Conservation (phyloP, 192 early-diverging fungal genomes). For the Coemansia sp. region DNA sequence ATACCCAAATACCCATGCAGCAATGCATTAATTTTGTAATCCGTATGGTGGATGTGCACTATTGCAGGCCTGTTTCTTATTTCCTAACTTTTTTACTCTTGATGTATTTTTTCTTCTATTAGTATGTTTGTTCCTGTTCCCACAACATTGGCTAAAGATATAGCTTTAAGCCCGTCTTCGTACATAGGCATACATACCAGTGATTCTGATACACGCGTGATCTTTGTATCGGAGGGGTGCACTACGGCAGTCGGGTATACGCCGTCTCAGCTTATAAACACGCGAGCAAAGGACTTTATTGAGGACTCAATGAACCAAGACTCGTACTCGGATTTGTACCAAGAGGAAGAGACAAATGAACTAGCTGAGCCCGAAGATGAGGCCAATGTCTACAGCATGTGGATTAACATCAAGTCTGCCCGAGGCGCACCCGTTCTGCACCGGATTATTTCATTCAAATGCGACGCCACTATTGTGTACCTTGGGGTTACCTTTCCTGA, state of each 20-base stretch:
- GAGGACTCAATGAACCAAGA: constrained; percentile 19
- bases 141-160: neutral
- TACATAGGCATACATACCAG: constrained; percentile 37
- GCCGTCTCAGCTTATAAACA: constrained; percentile 18
- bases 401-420: constrained; percentile 31
- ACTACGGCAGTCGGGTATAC: constrained; percentile 28
- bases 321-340: constrained; percentile 25
- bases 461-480: constrained; percentile 32
- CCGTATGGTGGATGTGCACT: too few species aligned
- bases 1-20: too few species aligned
- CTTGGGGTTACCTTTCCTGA: constrained; percentile 31
- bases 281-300: constrained; percentile 26
- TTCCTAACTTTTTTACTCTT: neutral
- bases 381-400: constrained; percentile 39
- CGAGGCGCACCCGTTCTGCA: constrained; percentile 24
- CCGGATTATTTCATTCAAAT: constrained; percentile 31
- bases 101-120: neutral
- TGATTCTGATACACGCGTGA: constrained; percentile 23
- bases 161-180: neutral
- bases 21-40: too few species aligned
- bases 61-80: too few species aligned
- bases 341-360: constrained; percentile 18
- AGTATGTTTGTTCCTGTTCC: neutral
- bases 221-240: constrained; percentile 35
- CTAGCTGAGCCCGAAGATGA: constrained; percentile 10